A percentile compares a stretch with the other conserved stretches of the same genome.
Conservation (phyloP, 2,329 filamentous ascomycete species). For the Diplocarpon mali region DNA sequence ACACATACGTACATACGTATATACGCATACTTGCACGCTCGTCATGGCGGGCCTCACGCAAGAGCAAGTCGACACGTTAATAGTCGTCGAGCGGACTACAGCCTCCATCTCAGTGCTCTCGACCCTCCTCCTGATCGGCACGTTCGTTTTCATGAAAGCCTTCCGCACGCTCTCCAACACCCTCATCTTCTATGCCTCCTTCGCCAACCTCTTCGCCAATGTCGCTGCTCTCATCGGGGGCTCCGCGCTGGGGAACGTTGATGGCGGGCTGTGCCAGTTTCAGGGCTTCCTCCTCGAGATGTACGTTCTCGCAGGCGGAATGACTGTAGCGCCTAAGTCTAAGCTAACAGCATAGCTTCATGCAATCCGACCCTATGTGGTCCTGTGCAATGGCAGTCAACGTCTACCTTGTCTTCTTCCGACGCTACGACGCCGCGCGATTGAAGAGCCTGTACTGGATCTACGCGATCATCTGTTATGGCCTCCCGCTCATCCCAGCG, state of each 20-base stretch:
- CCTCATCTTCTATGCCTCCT: conserved; percentile 49
- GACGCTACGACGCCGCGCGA: conserved; percentile 38
- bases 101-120: conserved; percentile 62
- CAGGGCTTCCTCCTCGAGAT: conserved; percentile 78
- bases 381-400: conserved; percentile 50
- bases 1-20: too few relatives aligned
- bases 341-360: conserved; percentile 29
- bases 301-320: conserved; percentile 25
- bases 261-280: conserved; percentile 44
- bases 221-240: conserved; percentile 44
- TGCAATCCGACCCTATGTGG: conserved; percentile 41
- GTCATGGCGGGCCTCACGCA: background rate
- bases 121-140: conserved; percentile 58
- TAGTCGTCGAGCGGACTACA: conserved; percentile 53
- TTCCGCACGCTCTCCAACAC: conserved; percentile 75
- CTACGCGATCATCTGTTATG: conserved; percentile 44
- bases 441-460: conserved; percentile 42
- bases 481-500: conserved; percentile 41
- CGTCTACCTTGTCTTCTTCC: conserved; percentile 50
- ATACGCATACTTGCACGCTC: background rate
- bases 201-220: conserved; percentile 48
- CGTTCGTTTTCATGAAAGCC: conserved; percentile 53
- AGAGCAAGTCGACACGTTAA: conserved; percentile 41
- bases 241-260: conserved; percentile 28
- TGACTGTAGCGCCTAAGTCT: too few relatives aligned